phyloP scores from a whole-genome alignment of 108 stramenopile species.

The Skeletonema grethae region DNA sequence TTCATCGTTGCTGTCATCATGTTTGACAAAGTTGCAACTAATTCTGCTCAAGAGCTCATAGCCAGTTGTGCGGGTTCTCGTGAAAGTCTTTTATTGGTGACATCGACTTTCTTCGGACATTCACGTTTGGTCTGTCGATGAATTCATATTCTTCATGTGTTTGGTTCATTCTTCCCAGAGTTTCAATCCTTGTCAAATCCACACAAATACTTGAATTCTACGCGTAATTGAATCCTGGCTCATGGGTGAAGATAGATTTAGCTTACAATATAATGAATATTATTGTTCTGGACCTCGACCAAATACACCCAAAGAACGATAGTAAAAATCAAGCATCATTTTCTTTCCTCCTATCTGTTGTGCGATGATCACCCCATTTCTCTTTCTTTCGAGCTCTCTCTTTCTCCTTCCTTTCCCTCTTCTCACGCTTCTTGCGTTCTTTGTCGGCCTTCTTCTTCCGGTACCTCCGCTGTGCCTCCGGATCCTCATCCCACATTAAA shows the following conservation, averaged over 20 bases:
- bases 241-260: background rate
- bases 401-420: slow-evolving; percentile 21
- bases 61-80: slow-evolving; percentile 1
- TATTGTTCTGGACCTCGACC: background rate
- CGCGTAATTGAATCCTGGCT: background rate
- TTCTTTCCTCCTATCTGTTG: slow-evolving; percentile 25
- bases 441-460: slow-evolving; percentile 50
- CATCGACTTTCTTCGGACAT: background rate
- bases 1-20: background rate
- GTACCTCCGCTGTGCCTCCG: slow-evolving; percentile 41
- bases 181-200: background rate
- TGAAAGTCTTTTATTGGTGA: background rate
- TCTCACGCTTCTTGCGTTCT: slow-evolving; percentile 43
- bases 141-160: background rate
- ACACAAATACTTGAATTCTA: background rate
- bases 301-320: background rate
- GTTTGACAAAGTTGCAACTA: background rate
- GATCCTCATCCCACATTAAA: slow-evolving; percentile 87
- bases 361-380: slow-evolving; percentile 52
- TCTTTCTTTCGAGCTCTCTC: slow-evolving; percentile 17
- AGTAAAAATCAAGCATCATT: background rate
- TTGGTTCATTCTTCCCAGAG: background rate
- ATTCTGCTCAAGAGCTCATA: background rate
- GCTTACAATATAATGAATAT: background rate
- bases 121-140: background rate